Conservation (phyloP, 2,329 filamentous ascomycete genomes). For the Aspergillus tanneri region DNA sequence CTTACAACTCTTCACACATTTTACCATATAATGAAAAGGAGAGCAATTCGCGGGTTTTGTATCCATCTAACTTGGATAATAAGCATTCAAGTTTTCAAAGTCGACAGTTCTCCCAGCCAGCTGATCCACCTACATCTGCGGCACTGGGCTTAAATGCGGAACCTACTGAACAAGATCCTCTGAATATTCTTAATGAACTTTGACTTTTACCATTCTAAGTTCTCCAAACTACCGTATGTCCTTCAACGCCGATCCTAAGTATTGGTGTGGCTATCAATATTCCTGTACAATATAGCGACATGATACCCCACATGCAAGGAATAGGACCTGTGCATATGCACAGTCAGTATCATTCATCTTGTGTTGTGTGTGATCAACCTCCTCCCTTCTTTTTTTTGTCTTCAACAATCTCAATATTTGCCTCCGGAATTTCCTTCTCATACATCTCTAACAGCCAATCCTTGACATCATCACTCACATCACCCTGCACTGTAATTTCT, state of each 20-base stretch:
- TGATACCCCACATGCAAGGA: conserved; percentile 24
- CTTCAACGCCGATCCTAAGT: conserved; percentile 11
- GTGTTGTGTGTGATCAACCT: conserved; percentile 17
- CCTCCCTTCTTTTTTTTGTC: conserved; percentile 88
- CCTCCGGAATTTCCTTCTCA: conserved; percentile 78
- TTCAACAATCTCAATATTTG: conserved; percentile 91
- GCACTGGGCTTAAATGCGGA: conserved; percentile 2
- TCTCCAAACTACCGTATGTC: background rate
- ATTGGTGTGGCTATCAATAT: conserved; percentile 15
- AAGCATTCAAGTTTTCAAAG: conserved; percentile 2
- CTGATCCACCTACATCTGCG: conserved; percentile 1
- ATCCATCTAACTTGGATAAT: conserved; percentile 18
- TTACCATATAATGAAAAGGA: conserved; percentile 6
- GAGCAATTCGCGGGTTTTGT: conserved; percentile 12
- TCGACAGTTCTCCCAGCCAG: conserved; percentile 6
- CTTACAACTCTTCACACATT: conserved; percentile 16
- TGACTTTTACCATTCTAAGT: conserved; percentile 15
- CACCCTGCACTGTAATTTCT: conserved; percentile 96
- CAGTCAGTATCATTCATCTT: background rate
- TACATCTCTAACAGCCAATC: conserved; percentile 90
- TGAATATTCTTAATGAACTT: conserved; percentile 32
- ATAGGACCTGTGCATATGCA: background rate
- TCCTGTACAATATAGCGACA: conserved; percentile 21
- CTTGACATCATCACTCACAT: conserved; percentile 90
- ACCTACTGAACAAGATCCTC: conserved; percentile 24